Conservation (phyloP, 108 stramenopile genomes). For the Craspedostauros australis region DNA sequence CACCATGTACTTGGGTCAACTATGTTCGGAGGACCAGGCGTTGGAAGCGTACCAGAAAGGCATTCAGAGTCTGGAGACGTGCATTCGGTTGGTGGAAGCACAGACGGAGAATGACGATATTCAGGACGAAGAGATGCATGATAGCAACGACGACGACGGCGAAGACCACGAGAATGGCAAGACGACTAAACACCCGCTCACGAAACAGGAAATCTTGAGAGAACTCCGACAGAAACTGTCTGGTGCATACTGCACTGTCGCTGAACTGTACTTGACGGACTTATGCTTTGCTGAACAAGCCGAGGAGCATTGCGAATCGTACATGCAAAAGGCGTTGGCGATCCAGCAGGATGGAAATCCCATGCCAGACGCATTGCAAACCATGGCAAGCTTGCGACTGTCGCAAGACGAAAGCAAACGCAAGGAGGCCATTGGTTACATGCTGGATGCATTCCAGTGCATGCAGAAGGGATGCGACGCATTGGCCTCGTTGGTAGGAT, state of each 20-base stretch:
- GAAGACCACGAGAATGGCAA: neutral
- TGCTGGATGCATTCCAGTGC: slow-evolving; percentile 56
- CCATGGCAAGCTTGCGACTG: slow-evolving; percentile 71
- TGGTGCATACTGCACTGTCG: slow-evolving; percentile 69
- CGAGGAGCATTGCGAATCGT: slow-evolving; percentile 60
- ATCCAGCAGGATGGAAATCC: slow-evolving; percentile 41
- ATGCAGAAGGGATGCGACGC: slow-evolving; percentile 77
- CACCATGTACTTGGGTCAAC: slow-evolving; percentile 71
- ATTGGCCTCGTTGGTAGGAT: slow-evolving; percentile 62
- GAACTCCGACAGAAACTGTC: slow-evolving; percentile 49
- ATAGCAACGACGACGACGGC: slow-evolving; percentile 15
- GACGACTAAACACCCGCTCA: neutral
- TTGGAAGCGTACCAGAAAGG: slow-evolving; percentile 51
- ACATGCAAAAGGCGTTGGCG: slow-evolving; percentile 50
- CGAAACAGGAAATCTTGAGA: neutral
- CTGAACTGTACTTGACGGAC: slow-evolving; percentile 86
- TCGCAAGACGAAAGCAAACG: slow-evolving; percentile 65
- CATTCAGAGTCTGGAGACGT: slow-evolving; percentile 41
- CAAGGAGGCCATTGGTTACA: slow-evolving; percentile 55
- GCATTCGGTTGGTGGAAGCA: slow-evolving; percentile 8
- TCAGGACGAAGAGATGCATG: slow-evolving; percentile 14
- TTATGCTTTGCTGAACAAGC: slow-evolving; percentile 83
- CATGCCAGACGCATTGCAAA: slow-evolving; percentile 76
- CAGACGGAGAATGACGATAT: slow-evolving; percentile 4
- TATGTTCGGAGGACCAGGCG: slow-evolving; percentile 64